Evolutionary conservation across 495 filamentous ascomycete genomes (phyloP), one percentile per base, ranked within the genome.

Genomic region (Penicillium parvum): DNA sequence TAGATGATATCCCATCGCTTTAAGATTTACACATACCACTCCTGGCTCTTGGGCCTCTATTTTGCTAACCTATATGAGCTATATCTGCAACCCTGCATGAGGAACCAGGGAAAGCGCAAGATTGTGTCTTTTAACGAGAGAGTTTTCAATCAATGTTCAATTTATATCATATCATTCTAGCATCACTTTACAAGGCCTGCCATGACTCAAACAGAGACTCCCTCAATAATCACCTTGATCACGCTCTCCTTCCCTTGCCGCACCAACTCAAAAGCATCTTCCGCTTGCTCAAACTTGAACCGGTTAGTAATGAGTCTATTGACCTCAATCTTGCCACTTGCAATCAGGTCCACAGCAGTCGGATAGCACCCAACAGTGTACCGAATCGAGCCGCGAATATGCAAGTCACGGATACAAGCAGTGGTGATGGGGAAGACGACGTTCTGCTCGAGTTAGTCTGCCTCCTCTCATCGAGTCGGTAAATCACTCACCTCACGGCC

Each of bases 341-440:
- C 68, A 1, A 96, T 73, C 29, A 96, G 68, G 43, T 85, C 75
- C 5, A 94, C 77, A 1, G 88, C 88, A 1, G 85, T 74, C 50
- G 76, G 69, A 51, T 90, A 94, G 59, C 90, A 87, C 3, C 86
- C 87, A 34, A 74, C 76, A 11, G 76, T 79, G 59, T 95, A 96
- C 11, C 88, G 80, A 65, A 92, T 92, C 44, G 78, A 84, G 10
- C 88, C 88, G 51, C 81, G 81, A 14, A 86, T 77, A n/a, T 80
- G 85, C 5, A 94, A 70, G 62, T 91, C 89, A 63, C 91, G 90
- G 9, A 79, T 74, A 55, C 86, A 89, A 45, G 89, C 73, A n/a
- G 81, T 77, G 69, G 86, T 83, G 56, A 95, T 94, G 19, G 88
- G 88, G 64, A 90, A 86, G 17, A 63, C 75, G 64, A 95, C 85